phyloP scores from a whole-genome alignment of 345 rosid species.

The Salix purpurea region DNA sequence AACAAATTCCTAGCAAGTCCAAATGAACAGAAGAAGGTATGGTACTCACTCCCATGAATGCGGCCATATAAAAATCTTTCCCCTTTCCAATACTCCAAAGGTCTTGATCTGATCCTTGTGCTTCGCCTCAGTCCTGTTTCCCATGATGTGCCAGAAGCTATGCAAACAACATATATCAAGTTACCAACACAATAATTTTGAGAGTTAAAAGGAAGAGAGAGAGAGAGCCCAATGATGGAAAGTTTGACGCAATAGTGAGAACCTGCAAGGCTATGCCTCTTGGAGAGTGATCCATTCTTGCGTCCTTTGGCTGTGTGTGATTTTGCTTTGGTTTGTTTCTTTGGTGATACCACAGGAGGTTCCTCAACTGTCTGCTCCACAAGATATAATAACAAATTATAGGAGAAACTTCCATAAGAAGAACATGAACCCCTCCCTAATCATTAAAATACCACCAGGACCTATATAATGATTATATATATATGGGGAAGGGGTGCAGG shows the following conservation, averaged over 20 bases:
- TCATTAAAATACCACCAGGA: background rate
- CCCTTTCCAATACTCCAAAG: slow-evolving; percentile 94
- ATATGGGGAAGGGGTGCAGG: too few species aligned
- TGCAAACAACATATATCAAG: background rate
- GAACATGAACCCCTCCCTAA: background rate
- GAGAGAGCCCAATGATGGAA: background rate
- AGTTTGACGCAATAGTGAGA: slow-evolving; percentile 17
- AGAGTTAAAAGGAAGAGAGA: background rate
- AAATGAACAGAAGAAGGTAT: slow-evolving; percentile 20
- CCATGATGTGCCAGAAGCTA: slow-evolving; percentile 66
- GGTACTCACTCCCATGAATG: slow-evolving; percentile 67
- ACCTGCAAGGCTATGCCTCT: slow-evolving; percentile 93
- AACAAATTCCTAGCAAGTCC: background rate
- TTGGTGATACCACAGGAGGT: slow-evolving; percentile 24
- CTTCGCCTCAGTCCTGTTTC: slow-evolving; percentile 65
- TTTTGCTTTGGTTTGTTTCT: slow-evolving; percentile 26
- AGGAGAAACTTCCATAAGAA: background rate
- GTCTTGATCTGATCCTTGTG: slow-evolving; percentile 84
- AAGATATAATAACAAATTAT: background rate
- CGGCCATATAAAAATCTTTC: slow-evolving; percentile 89
- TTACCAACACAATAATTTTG: background rate
- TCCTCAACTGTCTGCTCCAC: slow-evolving; percentile 38
- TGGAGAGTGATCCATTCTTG: slow-evolving; percentile 30
- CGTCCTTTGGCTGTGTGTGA: slow-evolving; percentile 24
- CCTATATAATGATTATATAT: too few species aligned